These are phyloP conservation scores for Cordia subcordata DNA, from an alignment of 257 asterid species.

Conservation along the genomic window DNA sequence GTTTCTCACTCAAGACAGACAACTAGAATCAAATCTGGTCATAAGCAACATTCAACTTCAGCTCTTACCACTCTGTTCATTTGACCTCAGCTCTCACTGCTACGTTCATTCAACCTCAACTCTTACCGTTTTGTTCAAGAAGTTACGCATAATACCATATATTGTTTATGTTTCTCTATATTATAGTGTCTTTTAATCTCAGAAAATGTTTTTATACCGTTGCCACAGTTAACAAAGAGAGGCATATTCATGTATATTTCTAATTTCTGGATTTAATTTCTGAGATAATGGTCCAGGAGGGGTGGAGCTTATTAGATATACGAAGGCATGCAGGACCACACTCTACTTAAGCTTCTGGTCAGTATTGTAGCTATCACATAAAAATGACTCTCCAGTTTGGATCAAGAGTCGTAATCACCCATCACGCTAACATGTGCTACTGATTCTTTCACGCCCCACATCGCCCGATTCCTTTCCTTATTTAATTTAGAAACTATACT, in stretches of 20 bases:
- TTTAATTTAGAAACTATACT: too few relatives aligned
- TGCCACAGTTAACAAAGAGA: background rate
- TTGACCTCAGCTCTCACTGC: too few relatives aligned
- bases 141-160: too few relatives aligned
- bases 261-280: conserved; percentile 21
- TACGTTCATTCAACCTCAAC: too few relatives aligned
- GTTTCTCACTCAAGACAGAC: too few relatives aligned
- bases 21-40: too few relatives aligned
- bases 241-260: background rate
- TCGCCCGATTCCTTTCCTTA: background rate
- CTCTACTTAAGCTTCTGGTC: background rate
- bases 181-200: background rate
- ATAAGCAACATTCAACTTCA: too few relatives aligned
- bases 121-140: too few relatives aligned
- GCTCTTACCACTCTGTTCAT: too few relatives aligned
- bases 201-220: background rate
- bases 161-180: background rate
- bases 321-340: conserved; percentile 29
- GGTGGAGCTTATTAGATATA: background rate
- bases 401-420: conserved; percentile 6
- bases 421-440: background rate
- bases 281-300: conserved; percentile 20
- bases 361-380: conserved; percentile 37
- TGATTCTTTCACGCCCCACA: background rate
- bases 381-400: conserved; percentile 26